Percentiles rank a stretch among this genome's conserved stretches.
These are phyloP conservation scores for Senecio squalidus DNA, from an alignment of 140 eudicot species.

Conservation along the genomic window DNA sequence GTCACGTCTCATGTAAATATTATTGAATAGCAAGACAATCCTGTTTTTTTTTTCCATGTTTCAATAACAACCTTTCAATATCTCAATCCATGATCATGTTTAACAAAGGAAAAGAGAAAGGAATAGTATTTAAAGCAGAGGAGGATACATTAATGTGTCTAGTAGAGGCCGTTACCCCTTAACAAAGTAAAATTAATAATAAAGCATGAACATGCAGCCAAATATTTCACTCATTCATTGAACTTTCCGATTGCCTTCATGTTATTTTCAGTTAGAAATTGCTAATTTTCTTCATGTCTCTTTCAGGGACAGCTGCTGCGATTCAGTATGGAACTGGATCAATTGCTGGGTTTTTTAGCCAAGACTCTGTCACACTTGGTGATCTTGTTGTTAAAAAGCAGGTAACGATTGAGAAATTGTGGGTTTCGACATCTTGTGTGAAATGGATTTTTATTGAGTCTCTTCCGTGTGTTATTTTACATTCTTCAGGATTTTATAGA, in stretches of 20 bases:
- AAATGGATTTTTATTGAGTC: neutral
- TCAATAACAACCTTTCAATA: neutral
- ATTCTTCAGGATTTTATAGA: conserved; percentile 63
- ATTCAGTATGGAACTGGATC: conserved; percentile 80
- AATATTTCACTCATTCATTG: neutral
- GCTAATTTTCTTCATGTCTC: neutral
- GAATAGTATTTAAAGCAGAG: neutral
- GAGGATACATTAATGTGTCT: neutral
- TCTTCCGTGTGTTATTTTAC: conserved; percentile 5
- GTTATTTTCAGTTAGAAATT: neutral
- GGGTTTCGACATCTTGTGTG: neutral
- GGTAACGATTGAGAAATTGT: conserved; percentile 28
- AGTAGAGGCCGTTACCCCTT: neutral
- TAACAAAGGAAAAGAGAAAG: neutral
- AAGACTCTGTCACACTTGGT: conserved; percentile 74
- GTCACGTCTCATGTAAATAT: neutral
- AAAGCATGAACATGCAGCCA: neutral
- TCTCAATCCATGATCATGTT: neutral
- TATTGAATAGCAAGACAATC: neutral
- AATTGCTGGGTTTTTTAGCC: conserved; percentile 71
- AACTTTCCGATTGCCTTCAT: neutral
- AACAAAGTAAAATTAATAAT: neutral
- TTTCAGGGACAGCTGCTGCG: conserved; percentile 56
- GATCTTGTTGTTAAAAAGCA: conserved; percentile 75
- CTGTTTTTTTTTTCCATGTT: neutral